A percentile compares a stretch with the other conserved stretches of the same genome.
Evolutionary conservation across 352 stramenopile species (phyloP).

Genomic region (Pythium plurisporium): DNA sequence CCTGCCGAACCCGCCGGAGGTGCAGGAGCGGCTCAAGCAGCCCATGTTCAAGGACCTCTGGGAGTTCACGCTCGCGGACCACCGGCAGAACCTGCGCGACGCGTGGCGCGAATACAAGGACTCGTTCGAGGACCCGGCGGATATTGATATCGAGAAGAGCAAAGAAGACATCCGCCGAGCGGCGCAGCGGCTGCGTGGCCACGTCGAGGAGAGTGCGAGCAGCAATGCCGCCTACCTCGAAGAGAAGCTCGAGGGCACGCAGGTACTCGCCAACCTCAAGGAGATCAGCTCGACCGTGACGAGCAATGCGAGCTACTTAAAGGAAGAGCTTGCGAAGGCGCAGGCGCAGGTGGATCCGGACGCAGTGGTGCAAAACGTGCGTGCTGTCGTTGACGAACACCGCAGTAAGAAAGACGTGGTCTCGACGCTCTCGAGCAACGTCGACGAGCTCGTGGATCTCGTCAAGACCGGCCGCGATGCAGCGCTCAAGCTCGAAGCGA

Average conservation of each 20-base stretch:
- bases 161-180: conserved; percentile 59
- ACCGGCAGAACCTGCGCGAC: conserved; percentile 49
- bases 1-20: conserved; percentile 66
- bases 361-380: conserved; percentile 49
- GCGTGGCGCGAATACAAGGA: conserved; percentile 73
- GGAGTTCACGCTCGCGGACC: conserved; percentile 71
- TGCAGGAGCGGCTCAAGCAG: conserved; percentile 33
- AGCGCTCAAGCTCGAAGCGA: conserved; percentile 48
- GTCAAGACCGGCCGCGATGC: conserved; percentile 55
- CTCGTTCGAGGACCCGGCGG: conserved; percentile 47
- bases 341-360: conserved; percentile 63
- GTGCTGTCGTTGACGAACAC: conserved; percentile 49
- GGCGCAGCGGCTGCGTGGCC: conserved; percentile 37
- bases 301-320: conserved; percentile 55
- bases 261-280: conserved; percentile 54
- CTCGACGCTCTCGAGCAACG: conserved; percentile 63
- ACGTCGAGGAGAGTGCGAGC: conserved; percentile 48
- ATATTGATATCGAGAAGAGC: conserved; percentile 56
- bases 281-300: conserved; percentile 38
- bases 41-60: conserved; percentile 71
- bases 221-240: conserved; percentile 60
- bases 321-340: conserved; percentile 44
- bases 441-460: conserved; percentile 61
- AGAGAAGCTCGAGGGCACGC: conserved; percentile 63
- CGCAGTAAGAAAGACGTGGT: conserved; percentile 68